Percentiles rank a stretch among this genome's conserved stretches.
Evolutionary conservation across 352 stramenopile genomes (phyloP).

Genomic region (Pythium biforme): DNA sequence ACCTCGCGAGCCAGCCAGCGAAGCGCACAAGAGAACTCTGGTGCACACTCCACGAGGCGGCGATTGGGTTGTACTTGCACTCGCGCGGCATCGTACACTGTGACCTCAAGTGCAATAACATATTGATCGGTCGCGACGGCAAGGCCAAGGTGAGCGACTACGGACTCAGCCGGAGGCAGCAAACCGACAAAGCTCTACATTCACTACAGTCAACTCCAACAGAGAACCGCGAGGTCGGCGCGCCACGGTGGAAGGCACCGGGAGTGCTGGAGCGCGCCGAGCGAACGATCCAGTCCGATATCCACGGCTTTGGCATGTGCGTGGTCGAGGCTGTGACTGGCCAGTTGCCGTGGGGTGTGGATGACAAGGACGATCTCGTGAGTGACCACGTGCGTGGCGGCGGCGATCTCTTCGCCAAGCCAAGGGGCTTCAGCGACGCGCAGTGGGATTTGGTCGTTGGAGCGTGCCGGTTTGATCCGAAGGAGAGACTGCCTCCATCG

Average conservation of each 20-base stretch:
- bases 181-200: too few relatives aligned
- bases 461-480: background rate
- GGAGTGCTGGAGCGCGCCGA: constrained; percentile 19
- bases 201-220: too few relatives aligned
- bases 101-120: constrained; percentile 26
- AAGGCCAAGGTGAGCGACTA: constrained; percentile 29
- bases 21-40: constrained; percentile 28
- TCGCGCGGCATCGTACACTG: constrained; percentile 33
- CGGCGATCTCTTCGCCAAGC: background rate
- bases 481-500: background rate
- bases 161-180: constrained; percentile 11
- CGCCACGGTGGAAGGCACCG: constrained; percentile 25
- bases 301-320: constrained; percentile 37
- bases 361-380: background rate
- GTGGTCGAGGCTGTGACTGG: constrained; percentile 31
- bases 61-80: constrained; percentile 77
- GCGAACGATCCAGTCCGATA: constrained; percentile 23
- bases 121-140: constrained; percentile 30
- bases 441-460: constrained; percentile 5
- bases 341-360: background rate
- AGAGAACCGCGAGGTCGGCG: background rate
- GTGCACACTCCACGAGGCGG: constrained; percentile 37
- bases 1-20: constrained; percentile 2
- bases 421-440: background rate
- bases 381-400: background rate